Conservation (phyloP, 495 filamentous ascomycete genomes). For the Cryomyces minteri region DNA sequence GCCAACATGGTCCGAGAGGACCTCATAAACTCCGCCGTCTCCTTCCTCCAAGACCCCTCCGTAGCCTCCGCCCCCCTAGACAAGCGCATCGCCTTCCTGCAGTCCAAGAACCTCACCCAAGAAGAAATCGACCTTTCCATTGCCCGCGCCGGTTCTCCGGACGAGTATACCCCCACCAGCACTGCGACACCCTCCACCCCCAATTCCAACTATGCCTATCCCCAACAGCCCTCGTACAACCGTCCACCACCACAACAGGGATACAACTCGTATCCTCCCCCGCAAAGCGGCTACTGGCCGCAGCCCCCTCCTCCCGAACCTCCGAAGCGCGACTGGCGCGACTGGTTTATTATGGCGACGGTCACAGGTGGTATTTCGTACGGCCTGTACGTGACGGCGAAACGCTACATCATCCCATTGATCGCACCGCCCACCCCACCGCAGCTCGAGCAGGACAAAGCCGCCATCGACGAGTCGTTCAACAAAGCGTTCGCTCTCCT, state of each 20-base stretch:
- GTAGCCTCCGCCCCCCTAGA: constrained; percentile 83
- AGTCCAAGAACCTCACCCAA: constrained; percentile 92
- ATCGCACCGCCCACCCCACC: constrained; percentile 87
- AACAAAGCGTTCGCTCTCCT: constrained; percentile 77
- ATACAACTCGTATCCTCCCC: too few species aligned
- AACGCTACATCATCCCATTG: constrained; percentile 82
- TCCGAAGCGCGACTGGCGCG: constrained; percentile 82
- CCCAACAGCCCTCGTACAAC: constrained; percentile 21
- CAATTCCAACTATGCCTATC: constrained; percentile 30
- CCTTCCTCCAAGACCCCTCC: constrained; percentile 85
- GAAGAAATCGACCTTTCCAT: constrained; percentile 83
- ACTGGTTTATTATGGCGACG: constrained; percentile 97
- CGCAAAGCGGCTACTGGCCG: constrained; percentile 38
- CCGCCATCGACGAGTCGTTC: constrained; percentile 78
- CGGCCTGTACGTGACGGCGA: constrained; percentile 70
- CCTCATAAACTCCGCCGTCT: constrained; percentile 20
- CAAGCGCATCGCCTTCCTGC: constrained; percentile 79
- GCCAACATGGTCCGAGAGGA: constrained; percentile 22
- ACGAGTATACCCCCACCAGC: constrained; percentile 27
- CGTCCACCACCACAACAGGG: too few species aligned
- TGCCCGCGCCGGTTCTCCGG: constrained; percentile 37
- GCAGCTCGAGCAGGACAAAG: constrained; percentile 83
- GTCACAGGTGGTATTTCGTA: constrained; percentile 74
- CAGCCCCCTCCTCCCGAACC: constrained; percentile 43
- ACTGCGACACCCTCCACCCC: constrained; percentile 20